Conservation (phyloP, 371 early-diverging fungal species). For the Gilbertella persicaria region DNA sequence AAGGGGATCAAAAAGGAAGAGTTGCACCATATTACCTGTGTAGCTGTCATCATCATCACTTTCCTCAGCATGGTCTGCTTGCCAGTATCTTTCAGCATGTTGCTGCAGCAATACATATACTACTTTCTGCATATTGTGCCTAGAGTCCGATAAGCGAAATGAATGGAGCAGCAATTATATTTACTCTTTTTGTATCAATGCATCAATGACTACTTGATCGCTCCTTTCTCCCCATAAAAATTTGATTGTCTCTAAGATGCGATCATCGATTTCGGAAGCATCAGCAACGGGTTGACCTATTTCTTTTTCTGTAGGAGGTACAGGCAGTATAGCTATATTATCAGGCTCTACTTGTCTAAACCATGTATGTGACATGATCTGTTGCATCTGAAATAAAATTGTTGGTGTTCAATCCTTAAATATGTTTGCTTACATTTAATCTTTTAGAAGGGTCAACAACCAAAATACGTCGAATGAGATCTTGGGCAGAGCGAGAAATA, state of each 20-base stretch:
- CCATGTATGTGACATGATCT: conserved; percentile 50
- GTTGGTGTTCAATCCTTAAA: too few relatives aligned
- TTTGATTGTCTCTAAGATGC: conserved; percentile 45
- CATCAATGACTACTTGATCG: conserved; percentile 38
- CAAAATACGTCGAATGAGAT: conserved; percentile 54
- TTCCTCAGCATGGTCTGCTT: conserved; percentile 46
- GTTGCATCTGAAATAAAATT: conserved; percentile 45
- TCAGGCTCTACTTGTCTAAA: conserved; percentile 39
- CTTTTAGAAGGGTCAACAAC: conserved; percentile 48
- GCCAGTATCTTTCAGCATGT: conserved; percentile 52
- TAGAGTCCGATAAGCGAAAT: conserved; percentile 7
- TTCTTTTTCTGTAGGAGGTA: conserved; percentile 43
- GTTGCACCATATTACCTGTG: conserved; percentile 7
- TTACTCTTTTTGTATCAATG: conserved; percentile 48
- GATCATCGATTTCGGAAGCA: conserved; percentile 47
- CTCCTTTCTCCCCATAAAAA: conserved; percentile 47
- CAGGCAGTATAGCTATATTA: conserved; percentile 37
- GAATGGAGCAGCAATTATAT: background rate
- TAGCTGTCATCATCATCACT: conserved; percentile 25
- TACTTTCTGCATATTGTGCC: conserved; percentile 58
- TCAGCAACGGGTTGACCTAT: conserved; percentile 40
- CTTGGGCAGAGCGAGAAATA: conserved; percentile 65
- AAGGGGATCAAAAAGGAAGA: background rate
- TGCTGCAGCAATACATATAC: conserved; percentile 50
- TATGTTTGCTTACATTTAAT: conserved; percentile 52